Base-by-base conservation (phyloP, 257 asterid species). In the Verbena officinalis region DNA sequence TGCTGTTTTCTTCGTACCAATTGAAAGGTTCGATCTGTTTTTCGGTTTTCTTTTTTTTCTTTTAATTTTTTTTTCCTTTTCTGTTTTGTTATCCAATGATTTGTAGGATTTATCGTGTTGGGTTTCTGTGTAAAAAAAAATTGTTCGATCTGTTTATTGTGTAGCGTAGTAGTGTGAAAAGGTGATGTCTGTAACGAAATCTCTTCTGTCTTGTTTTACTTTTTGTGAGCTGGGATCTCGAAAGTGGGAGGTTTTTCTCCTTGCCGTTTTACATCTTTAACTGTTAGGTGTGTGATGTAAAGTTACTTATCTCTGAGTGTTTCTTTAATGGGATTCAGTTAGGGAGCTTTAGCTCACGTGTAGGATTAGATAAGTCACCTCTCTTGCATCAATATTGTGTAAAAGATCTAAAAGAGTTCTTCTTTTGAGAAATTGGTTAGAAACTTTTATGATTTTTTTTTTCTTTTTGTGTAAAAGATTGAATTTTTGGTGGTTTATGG, bases 1-100 rank as follows among this genome's bases (percentile, higher is more conserved):
- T 10, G 68, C 13, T n/a, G 9, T 57, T 44, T 34, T 59, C 21
- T 39, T 14, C 45, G 4, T 63, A 57, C 52, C 9, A 38, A 69
- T 68, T 73, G 63, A 9, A 64, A 70, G 80, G 80, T 68, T 63
- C 40, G 70, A 61, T 76, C 60, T 52, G 11, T 6, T 31, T 52
- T 10, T 51, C 4, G 21, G 17, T 0, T 16, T 63, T 19, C 3
- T 12, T 7, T n/a, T 39, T 9, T 9, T 16, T 30, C 11, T 33
- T 4, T 2, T 9, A 0, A 45, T 8, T 20, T 36, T 10, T n/a
- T n/a, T n/a, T n/a, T n/a, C n/a, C n/a, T 39, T 6, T 24, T n/a
- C n/a, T 27, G 54, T 22, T 55, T 31, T 33, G 3, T 9, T 4
- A 5, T 36, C 3, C 12, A 11, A 24, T 38, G n/a, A 15, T 58